Evolutionary conservation across 805 yeast species (phyloP).

Genomic region (Metschnikowia lunata): DNA sequence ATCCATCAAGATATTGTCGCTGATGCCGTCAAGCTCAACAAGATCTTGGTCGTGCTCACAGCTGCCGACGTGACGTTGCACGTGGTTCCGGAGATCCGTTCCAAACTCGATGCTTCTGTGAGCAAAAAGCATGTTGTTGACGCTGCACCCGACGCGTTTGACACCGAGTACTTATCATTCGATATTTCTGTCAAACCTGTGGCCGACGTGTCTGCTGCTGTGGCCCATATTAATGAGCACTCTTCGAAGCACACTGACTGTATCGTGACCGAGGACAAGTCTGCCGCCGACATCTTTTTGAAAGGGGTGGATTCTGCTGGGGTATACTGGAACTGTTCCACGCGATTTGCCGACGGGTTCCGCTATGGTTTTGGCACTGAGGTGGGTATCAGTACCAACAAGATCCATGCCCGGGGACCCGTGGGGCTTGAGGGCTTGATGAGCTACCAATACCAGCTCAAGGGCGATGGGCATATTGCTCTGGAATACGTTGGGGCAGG

Average conservation of each 20-base stretch:
- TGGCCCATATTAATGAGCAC: constrained; percentile 79
- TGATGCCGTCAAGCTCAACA: constrained; percentile 16
- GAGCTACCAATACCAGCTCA: constrained; percentile 88
- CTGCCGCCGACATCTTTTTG: constrained; percentile 69
- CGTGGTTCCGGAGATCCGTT: constrained; percentile 50
- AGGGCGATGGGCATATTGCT: constrained; percentile 91
- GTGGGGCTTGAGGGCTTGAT: constrained; percentile 97
- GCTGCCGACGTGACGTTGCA: constrained; percentile 73
- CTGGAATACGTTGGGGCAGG: constrained; percentile 93
- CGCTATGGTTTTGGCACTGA: constrained; percentile 98
- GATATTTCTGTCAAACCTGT: constrained; percentile 75
- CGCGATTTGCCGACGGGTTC: constrained; percentile 97
- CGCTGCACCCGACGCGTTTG: constrained; percentile 67
- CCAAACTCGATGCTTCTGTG: constrained; percentile 16
- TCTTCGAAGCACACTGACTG: constrained; percentile 97
- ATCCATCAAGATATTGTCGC: constrained; percentile 45
- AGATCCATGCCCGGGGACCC: constrained; percentile 97
- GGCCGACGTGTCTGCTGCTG: constrained; percentile 62
- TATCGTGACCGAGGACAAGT: constrained; percentile 73
- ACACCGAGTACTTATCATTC: constrained; percentile 75
- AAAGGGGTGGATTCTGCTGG: constrained; percentile 92
- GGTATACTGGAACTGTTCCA: constrained; percentile 95
- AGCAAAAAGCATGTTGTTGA: constrained; percentile 34
- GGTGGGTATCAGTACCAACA: constrained; percentile 95
- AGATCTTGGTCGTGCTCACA: constrained; percentile 40